Conservation (phyloP, 306 rosid species). For the Styphnolobium japonicum region DNA sequence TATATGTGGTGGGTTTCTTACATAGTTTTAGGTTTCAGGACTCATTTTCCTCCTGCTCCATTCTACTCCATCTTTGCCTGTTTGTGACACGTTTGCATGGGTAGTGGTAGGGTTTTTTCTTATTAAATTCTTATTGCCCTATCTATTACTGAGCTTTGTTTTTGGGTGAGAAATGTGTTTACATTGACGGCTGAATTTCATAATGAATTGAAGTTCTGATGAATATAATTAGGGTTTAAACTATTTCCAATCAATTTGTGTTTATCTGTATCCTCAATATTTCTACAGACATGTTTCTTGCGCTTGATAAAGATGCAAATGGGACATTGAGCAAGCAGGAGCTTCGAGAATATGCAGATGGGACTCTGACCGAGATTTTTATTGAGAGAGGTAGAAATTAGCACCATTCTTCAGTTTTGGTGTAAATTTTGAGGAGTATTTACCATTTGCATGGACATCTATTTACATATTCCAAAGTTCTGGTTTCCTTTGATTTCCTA, state of each 20-base stretch:
- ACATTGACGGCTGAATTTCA: not conserved
- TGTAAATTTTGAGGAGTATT: not conserved
- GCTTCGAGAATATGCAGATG: slow-evolving; percentile 96
- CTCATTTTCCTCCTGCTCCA: slow-evolving; percentile 13
- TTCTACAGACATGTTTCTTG: slow-evolving; percentile 84
- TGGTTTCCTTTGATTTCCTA: slow-evolving; percentile 1
- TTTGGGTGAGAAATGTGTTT: not conserved
- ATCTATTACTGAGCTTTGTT: not conserved
- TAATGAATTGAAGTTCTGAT: slow-evolving; percentile 8
- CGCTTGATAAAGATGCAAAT: slow-evolving; percentile 80
- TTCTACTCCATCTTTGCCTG: not conserved
- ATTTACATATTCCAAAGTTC: not conserved
- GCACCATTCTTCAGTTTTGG: not conserved
- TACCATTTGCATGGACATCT: not conserved
- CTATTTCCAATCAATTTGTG: not conserved
- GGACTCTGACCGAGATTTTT: slow-evolving; percentile 92
- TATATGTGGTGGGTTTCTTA: slow-evolving; percentile 77
- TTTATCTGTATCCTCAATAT: slow-evolving; percentile 16
- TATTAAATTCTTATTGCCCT: not conserved
- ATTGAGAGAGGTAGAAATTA: slow-evolving; percentile 78
- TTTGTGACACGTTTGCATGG: not conserved
- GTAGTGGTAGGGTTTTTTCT: not conserved
- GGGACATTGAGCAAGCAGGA: slow-evolving; percentile 93
- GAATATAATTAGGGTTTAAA: not conserved
- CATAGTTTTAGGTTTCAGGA: slow-evolving; percentile 6